Base-by-base conservation (phyloP, 164 flowering plant species). In the Akebia trifoliata region DNA sequence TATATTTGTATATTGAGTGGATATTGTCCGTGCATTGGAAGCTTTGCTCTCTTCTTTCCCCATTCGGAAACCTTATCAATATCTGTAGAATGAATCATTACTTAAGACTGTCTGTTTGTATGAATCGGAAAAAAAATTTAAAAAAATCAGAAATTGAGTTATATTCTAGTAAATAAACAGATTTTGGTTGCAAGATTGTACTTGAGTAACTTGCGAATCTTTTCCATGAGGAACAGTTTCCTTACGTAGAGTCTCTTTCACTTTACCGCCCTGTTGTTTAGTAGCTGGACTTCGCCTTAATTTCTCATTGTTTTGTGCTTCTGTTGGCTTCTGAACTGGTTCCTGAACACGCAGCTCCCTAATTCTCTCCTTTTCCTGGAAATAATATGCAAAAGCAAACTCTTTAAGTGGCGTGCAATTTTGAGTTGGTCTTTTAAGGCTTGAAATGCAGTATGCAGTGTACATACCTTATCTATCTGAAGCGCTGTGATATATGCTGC, bases 401-500 rank as follows among this genome's bases (percentile, higher is more conserved):
- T n/a, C n/a, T n/a, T n/a, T n/a, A n/a, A n/a, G n/a, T n/a, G n/a
- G n/a, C n/a, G n/a, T n/a, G 20, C 24, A 20, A 14, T 2, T 8
- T 9, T 45, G 4, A 5, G 26, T 45, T 18, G 8, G 9, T 4
- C n/a, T n/a, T n/a, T n/a, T n/a, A n/a, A n/a, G n/a, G n/a, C n/a
- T n/a, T n/a, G n/a, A n/a, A n/a, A n/a, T n/a, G n/a, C n/a, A n/a
- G 11, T 1, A 7, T 8, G 11, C 2, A 22, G 21, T 45, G 26
- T 4, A 18, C 11, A 45, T 45, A 74, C 86, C 82, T 70, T 74
- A 68, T 87, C 88, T 20, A 71, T 66, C 20, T 63, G 56, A 10
- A 81, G 84, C n/a, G 95, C 76, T 43, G 79, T 81, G 59, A 72
- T 29, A 69, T 76, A 81, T 22, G 89, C 84, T 22, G 79, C 81